Evolutionary conservation across 2,329 filamentous ascomycete species (phyloP), one percentile per base, ranked within the genome.

Genomic region (Trichoderma sp.): DNA sequence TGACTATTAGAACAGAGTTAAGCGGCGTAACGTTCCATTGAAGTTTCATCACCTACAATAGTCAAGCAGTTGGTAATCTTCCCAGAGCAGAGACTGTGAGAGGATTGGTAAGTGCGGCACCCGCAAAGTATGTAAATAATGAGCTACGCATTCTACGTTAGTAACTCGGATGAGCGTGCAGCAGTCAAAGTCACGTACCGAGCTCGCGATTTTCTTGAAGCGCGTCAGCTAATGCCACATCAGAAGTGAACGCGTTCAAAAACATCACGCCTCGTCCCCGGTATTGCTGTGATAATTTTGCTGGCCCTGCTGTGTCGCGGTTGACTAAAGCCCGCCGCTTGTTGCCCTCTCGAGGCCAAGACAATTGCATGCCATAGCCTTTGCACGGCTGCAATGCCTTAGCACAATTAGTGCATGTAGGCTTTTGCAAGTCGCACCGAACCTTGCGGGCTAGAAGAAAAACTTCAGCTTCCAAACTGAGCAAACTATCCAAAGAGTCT

Each of bases 361-460:
- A 72, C 24, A 72, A 26, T 15, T 72, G 71, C 32, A 72, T 70
- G 58, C 71, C 71, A 36, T 72, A 72, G 26, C 71, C 71, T 43
- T 65, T 70, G 24, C 71, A 72, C 18, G 18, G 4, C 11, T 60
- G 66, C 58, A 70, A 18, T 3, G 58, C 34, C 43, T 63, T 72
- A 4, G 67, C 51, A 28, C 71, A 72, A 28, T 72, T 72, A 11
- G 24, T n/a, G 51, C 71, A 72, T 18, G 57, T 58, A 28, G 71
- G 71, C 26, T 28, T 70, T 26, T 12, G 39, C 53, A 65, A 34
- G 36, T 72, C 71, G 34, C 71, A 72, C 24, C 71, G 56, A 11
- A 72, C 30, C 26, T 72, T 72, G 32, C 71, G 71, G 7, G 28
- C 71, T 72, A 24, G 6, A 21, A 3, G 15, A 4, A 7, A 28